Evolutionary conservation across 2,329 filamentous ascomycete genomes (phyloP), one percentile per base, ranked within the genome.

Genomic region (Ceratocystis destructans): DNA sequence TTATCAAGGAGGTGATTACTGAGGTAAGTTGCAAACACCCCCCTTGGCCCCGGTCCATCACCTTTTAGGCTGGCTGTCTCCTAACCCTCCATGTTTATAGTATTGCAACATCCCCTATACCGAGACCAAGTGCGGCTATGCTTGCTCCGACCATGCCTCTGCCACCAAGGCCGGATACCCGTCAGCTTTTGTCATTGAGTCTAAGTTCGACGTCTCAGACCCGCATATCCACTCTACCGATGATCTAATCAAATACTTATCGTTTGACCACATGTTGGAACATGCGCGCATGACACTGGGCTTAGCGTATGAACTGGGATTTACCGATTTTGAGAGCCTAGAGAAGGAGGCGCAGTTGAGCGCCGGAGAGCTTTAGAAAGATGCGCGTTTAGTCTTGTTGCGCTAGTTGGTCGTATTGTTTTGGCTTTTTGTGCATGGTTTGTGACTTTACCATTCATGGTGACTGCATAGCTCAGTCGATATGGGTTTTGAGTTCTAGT

Each of bases 61-160:
- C 20, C n/a, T 48, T 48, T 1, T 48, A 17, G 22, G 22, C 22
- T 7, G 25, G 22, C 48, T 25, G 22, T 28, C 46, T 22, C 46
- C 46, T 48, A n/a, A n/a, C 46, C 46, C 7, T n/a, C 20, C 15
- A 37, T 15, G 22, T 10, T 5, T 33, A 2, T 15, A 69, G 78
- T 97, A 97, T 79, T 96, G 92, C 77, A 83, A 85, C 64, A 94
- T 97, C 69, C 89, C 90, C 7, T 96, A 87, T 75, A 83, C 93
- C 63, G 83, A 92, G 76, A 96, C 90, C 20, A 89, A 93, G 79
- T 96, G 90, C 72, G 90, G 90, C 48, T 95, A 95, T 73, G 90
- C 90, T 53, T 90, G 87, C 77, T 87, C 84, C 6, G 87, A 90
- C 71, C 87, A 90, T 73, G 84, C 85, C 6, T 87, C 84, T 0